Conservation (phyloP, 805 yeast genomes). For the Saturnispora diversa region DNA sequence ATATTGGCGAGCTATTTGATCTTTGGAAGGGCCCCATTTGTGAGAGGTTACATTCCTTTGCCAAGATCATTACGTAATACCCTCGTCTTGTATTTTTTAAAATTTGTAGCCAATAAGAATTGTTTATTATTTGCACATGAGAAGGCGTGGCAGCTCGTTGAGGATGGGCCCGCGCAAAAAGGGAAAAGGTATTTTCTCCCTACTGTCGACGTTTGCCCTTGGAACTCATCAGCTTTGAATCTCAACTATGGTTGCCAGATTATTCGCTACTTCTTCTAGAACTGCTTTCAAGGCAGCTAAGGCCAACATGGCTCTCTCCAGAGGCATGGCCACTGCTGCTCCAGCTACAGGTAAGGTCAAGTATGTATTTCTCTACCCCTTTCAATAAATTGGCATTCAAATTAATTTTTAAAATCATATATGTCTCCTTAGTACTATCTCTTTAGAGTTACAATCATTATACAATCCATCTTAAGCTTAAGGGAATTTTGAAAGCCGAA, state of each 20-base stretch:
- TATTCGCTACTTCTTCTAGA: slow-evolving; percentile 62
- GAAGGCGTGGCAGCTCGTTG: neutral
- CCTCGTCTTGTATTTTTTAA: too few relatives aligned
- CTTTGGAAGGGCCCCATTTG: too few relatives aligned
- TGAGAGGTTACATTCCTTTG: too few relatives aligned
- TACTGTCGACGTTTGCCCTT: neutral
- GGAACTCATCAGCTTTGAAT: slow-evolving; percentile 4
- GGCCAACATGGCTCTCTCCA: slow-evolving; percentile 68
- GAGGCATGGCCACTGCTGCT: slow-evolving; percentile 74
- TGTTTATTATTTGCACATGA: slow-evolving; percentile 1
- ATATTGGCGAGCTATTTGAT: too few relatives aligned
- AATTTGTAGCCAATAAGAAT: neutral
- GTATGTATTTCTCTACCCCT: slow-evolving; percentile 41
- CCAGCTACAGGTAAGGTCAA: slow-evolving; percentile 77
- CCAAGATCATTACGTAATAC: neutral
- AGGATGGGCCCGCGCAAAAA: slow-evolving; percentile 1
- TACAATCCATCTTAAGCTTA: too few relatives aligned
- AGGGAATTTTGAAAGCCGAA: too few relatives aligned
- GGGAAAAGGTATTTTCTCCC: slow-evolving; percentile 1
- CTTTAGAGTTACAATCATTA: too few relatives aligned
- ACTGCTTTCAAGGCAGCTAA: slow-evolving; percentile 84
- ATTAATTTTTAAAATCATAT: neutral
- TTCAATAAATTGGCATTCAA: too few relatives aligned
- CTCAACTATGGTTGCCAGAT: slow-evolving; percentile 38
- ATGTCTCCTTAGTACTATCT: neutral